A percentile compares a stretch with the other conserved stretches of the same genome.
Evolutionary conservation across 371 early-diverging fungal genomes (phyloP).

Genomic region (Parasitella parasitica): DNA sequence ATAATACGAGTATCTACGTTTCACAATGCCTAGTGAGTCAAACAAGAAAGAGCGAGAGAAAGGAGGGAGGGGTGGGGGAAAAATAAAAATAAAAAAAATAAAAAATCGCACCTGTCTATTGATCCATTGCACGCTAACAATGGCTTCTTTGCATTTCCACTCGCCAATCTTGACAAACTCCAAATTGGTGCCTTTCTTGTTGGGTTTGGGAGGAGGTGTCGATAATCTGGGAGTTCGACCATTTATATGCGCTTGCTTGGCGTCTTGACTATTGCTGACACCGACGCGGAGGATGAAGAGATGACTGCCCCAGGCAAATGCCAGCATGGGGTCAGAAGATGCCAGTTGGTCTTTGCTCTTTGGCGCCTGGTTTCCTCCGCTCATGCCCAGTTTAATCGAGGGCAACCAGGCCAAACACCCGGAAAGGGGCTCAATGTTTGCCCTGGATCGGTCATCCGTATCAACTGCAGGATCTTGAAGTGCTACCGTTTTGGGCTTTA

Average conservation of each 20-base stretch:
- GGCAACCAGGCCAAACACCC: slow-evolving; percentile 70
- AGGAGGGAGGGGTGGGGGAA: too few relatives aligned
- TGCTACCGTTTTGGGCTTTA: slow-evolving; percentile 48
- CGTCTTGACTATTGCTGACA: slow-evolving; percentile 17
- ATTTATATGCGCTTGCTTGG: background rate
- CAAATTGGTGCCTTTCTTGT: slow-evolving; percentile 34
- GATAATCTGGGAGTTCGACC: background rate
- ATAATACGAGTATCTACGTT: slow-evolving; percentile 58
- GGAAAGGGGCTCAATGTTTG: slow-evolving; percentile 42
- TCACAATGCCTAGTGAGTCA: background rate
- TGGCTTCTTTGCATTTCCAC: slow-evolving; percentile 60
- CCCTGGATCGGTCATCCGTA: slow-evolving; percentile 12
- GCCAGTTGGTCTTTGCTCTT: slow-evolving; percentile 23
- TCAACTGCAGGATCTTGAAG: background rate
- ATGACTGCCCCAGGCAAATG: slow-evolving; percentile 66
- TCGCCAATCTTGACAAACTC: slow-evolving; percentile 62
- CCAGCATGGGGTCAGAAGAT: slow-evolving; percentile 56
- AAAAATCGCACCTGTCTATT: slow-evolving; percentile 72
- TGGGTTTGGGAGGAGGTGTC: slow-evolving; percentile 14
- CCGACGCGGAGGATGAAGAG: slow-evolving; percentile 56
- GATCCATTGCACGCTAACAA: slow-evolving; percentile 79
- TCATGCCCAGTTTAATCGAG: slow-evolving; percentile 40
- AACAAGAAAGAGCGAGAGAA: too few relatives aligned
- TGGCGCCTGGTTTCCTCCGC: slow-evolving; percentile 2
- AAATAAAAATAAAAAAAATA: too few relatives aligned